Percentiles rank a stretch among this genome's conserved stretches.
Conservation (phyloP, 1,284 basidiomycete species). For the Gomphus bonarii region DNA sequence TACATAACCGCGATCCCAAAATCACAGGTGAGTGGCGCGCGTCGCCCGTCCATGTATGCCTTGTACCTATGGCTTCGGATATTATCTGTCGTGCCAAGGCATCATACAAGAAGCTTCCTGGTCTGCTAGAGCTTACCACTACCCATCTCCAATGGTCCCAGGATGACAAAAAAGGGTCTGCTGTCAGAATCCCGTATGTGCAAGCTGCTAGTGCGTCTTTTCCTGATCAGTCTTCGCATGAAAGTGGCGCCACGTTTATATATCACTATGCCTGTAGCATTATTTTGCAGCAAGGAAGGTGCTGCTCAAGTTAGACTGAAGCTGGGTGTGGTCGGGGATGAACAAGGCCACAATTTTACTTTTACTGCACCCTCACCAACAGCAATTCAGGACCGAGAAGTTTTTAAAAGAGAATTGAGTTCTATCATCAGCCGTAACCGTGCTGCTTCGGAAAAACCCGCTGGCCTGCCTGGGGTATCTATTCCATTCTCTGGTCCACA, state of each 20-base stretch:
- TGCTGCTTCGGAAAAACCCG: conserved; percentile 16
- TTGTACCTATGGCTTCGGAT: conserved; percentile 35
- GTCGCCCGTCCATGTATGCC: conserved; percentile 7
- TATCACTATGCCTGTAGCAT: conserved; percentile 31
- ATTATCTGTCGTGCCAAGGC: conserved; percentile 59
- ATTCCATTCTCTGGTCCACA: conserved; percentile 19
- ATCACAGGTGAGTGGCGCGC: background rate
- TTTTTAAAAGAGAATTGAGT: conserved; percentile 69
- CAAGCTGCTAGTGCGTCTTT: conserved; percentile 52
- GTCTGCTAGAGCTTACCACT: conserved; percentile 59
- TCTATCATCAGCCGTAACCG: conserved; percentile 65
- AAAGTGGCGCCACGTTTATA: background rate
- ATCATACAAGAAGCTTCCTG: conserved; percentile 70
- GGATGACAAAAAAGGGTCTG: conserved; percentile 48
- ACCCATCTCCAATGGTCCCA: conserved; percentile 64
- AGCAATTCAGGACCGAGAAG: conserved; percentile 59
- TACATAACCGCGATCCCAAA: background rate
- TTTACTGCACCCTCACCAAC: conserved; percentile 56
- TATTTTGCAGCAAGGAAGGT: conserved; percentile 77
- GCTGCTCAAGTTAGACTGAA: conserved; percentile 68
- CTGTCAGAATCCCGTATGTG: conserved; percentile 47
- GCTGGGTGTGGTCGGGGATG: conserved; percentile 52
- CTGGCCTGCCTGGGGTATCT: conserved; percentile 16
- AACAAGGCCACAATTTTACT: conserved; percentile 68
- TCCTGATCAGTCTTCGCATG: background rate